These are phyloP conservation scores for Aspergillus sclerotioniger DNA, from an alignment of 495 filamentous ascomycete species.

Conservation along the genomic window DNA sequence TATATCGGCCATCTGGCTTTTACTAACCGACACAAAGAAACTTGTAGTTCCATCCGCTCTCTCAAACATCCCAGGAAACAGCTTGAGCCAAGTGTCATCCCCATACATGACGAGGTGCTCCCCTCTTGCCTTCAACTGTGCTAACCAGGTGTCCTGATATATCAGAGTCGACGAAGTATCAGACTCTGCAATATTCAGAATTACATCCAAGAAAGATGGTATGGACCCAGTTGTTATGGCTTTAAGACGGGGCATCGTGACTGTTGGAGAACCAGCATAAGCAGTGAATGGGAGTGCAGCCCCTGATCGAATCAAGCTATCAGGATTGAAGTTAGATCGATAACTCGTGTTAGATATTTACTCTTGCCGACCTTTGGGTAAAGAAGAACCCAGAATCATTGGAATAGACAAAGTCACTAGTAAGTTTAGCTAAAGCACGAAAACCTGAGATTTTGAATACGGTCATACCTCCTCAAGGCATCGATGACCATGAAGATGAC, in stretches of 20 bases:
- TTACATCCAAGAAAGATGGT: conserved; percentile 93
- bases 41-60: conserved; percentile 89
- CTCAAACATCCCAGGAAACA: conserved; percentile 86
- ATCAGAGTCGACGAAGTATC: conserved; percentile 85
- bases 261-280: conserved; percentile 92
- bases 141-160: conserved; percentile 90
- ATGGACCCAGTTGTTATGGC: conserved; percentile 96
- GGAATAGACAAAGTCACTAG: conserved; percentile 91
- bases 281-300: conserved; percentile 90
- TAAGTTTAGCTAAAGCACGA: conserved; percentile 16
- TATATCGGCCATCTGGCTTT: conserved; percentile 12
- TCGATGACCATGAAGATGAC: conserved; percentile 98
- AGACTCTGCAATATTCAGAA: conserved; percentile 93
- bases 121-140: conserved; percentile 76
- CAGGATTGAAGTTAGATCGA: not conserved
- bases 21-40: conserved; percentile 94
- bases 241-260: conserved; percentile 98
- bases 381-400: conserved; percentile 78
- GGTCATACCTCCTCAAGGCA: conserved; percentile 76
- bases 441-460: conserved; percentile 2
- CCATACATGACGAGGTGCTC: conserved; percentile 91
- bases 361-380: conserved; percentile 71
- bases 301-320: conserved; percentile 79
- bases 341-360: not conserved
- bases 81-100: conserved; percentile 97